Evolutionary conservation across 768 basidiomycete genomes (phyloP).

Genomic region (Porpolomopsis calyptriformis): DNA sequence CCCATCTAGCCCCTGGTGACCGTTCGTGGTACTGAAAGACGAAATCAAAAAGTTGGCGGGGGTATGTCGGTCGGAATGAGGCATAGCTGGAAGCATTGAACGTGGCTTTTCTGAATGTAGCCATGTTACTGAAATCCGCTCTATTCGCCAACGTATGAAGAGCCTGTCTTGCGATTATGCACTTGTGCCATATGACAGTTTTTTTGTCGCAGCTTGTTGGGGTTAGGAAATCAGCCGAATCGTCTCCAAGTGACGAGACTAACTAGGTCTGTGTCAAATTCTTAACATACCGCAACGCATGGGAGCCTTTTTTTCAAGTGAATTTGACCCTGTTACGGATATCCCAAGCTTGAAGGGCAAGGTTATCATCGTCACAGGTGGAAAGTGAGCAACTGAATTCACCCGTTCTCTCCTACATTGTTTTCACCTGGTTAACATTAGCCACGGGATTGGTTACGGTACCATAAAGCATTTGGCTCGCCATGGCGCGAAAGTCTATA

Average conservation of each 20-base stretch:
- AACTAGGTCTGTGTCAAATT: too few relatives aligned
- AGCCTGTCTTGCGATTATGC: too few relatives aligned
- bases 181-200: too few relatives aligned
- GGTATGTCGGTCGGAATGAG: conserved; percentile 63
- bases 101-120: conserved; percentile 60
- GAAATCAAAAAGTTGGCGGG: conserved; percentile 49
- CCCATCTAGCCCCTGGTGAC: conserved; percentile 27
- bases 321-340: conserved; percentile 29
- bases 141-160: too few relatives aligned
- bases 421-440: conserved; percentile 12
- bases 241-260: too few relatives aligned
- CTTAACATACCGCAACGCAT: too few relatives aligned
- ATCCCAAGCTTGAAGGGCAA: conserved; percentile 38
- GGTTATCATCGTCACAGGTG: conserved; percentile 49
- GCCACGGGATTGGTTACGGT: conserved; percentile 37
- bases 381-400: conserved; percentile 32
- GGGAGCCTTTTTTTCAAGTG: conserved; percentile 12
- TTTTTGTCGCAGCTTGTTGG: too few relatives aligned
- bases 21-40: conserved; percentile 48
- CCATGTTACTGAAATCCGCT: too few relatives aligned
- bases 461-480: conserved; percentile 36
- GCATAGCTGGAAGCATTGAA: conserved; percentile 66
- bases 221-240: too few relatives aligned
- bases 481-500: conserved; percentile 42
- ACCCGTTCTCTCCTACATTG: background rate